These are phyloP conservation scores for Solanum chmielewskii DNA, from an alignment of 257 asterid species.

Conservation along the genomic window DNA sequence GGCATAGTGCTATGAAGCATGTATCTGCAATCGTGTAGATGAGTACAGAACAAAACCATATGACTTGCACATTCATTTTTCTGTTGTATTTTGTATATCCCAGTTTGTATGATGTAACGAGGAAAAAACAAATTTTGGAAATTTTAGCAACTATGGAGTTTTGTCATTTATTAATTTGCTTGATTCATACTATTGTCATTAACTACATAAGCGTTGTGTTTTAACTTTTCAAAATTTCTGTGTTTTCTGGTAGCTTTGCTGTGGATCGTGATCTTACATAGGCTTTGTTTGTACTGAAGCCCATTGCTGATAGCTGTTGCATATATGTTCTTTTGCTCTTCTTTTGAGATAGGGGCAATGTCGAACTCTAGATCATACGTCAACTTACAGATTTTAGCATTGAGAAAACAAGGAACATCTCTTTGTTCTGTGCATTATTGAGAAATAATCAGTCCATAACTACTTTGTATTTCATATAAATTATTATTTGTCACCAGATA, in stretches of 20 bases:
- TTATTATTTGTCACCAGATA: background rate
- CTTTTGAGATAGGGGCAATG: background rate
- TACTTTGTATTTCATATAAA: background rate
- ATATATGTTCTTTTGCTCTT: background rate
- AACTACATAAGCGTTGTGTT: background rate
- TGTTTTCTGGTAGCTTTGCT: background rate
- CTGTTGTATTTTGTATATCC: background rate
- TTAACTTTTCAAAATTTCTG: background rate
- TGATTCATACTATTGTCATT: background rate
- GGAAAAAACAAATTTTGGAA: background rate
- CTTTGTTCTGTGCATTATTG: background rate
- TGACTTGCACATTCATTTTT: background rate
- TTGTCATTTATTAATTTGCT: background rate
- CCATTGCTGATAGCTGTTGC: background rate
- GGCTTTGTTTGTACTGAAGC: background rate
- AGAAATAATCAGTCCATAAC: background rate
- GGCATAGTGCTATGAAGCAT: background rate
- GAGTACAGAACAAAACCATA: background rate
- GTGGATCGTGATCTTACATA: background rate
- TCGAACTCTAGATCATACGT: background rate
- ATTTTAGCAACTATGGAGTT: background rate
- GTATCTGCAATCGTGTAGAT: background rate
- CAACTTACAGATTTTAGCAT: background rate
- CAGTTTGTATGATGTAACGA: background rate
- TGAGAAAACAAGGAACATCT: background rate